Base-by-base conservation (phyloP, 2,329 filamentous ascomycete species). In the Epichloe sp. region DNA sequence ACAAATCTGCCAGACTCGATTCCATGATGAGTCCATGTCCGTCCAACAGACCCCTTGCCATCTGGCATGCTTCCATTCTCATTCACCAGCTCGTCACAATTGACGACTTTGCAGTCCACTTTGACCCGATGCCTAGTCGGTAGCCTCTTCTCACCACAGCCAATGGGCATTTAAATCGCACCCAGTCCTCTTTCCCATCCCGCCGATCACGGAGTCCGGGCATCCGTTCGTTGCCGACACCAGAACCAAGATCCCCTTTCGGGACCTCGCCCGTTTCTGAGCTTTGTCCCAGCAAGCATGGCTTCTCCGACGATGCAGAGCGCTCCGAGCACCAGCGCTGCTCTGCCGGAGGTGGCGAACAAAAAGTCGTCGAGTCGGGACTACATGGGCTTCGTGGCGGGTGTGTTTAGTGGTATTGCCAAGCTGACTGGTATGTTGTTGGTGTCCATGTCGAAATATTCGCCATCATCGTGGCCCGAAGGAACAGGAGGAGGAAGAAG, bases 301-400 rank as follows among this genome's bases (percentile, higher is more conserved):
- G 48, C 42, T 31, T 40, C 48, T 3, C 21, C n/a, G 15, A 38
- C 42, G 5, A 45, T 38, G 48, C 34, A 38, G 7, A 40, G 11
- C 19, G 19, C 48, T 10, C 34, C 15, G 7, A 23, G 31, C 12
- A 21, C 35, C 15, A 10, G 34, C 10, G 21, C 26, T 41, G 7
- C 41, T 14, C 14, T n/a, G 23, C 17, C 42, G 38, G 11, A 48
- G 8, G 10, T 44, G 21, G 2, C 47, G 21, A 12, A 3, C 2
- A 50, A n/a, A 3, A 17, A 51, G 31, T 43, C 47, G 26, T 38
- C 53, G 36, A 53, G 58, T 55, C 60, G 78, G 73, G 58, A 84
- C 64, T 97, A 96, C 74, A 90, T 88, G 62, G 93, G 91, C n/a
- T 98, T 97, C 65, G 88, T 96, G 31, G 93, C 88, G 1, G 93